These are phyloP conservation scores for Theobroma cacao DNA, from an alignment of 345 rosid species.

Conservation along the genomic window DNA sequence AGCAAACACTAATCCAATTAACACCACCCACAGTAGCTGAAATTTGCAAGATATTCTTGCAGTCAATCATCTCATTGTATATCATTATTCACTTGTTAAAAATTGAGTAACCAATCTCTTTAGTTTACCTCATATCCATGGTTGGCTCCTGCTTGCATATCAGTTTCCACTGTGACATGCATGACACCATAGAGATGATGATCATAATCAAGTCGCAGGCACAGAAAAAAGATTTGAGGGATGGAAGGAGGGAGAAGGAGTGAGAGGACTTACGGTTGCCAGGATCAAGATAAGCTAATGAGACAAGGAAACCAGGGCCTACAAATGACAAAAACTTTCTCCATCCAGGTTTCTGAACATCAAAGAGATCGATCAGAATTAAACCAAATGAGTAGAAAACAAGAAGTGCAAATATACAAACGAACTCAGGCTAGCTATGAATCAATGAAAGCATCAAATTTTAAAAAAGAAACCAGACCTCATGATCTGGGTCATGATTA, in stretches of 20 bases:
- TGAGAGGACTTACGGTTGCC: slow-evolving; percentile 39
- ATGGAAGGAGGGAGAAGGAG: neutral
- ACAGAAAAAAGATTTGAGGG: neutral
- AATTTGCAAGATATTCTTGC: neutral
- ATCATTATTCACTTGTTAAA: too few species aligned
- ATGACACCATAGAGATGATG: neutral
- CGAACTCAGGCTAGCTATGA: too few species aligned
- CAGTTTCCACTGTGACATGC: slow-evolving; percentile 57
- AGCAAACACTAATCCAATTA: slow-evolving; percentile 57
- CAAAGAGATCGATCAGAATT: too few species aligned
- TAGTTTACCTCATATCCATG: slow-evolving; percentile 47
- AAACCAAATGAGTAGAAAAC: too few species aligned
- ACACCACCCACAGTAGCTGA: slow-evolving; percentile 65
- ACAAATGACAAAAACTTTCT: slow-evolving; percentile 44
- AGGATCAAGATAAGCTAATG: slow-evolving; percentile 67
- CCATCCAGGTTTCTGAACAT: slow-evolving; percentile 52
- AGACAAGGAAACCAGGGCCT: slow-evolving; percentile 69
- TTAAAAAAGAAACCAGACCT: neutral
- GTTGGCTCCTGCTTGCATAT: slow-evolving; percentile 67
- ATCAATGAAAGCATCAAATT: neutral
- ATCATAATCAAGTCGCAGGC: neutral
- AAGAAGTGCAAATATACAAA: too few species aligned
- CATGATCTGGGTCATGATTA: neutral
- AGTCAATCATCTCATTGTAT: too few species aligned
- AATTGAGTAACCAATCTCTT: too few species aligned